Evolutionary conservation across 768 basidiomycete genomes (phyloP).

Genomic region (Austroboletus eburneus): DNA sequence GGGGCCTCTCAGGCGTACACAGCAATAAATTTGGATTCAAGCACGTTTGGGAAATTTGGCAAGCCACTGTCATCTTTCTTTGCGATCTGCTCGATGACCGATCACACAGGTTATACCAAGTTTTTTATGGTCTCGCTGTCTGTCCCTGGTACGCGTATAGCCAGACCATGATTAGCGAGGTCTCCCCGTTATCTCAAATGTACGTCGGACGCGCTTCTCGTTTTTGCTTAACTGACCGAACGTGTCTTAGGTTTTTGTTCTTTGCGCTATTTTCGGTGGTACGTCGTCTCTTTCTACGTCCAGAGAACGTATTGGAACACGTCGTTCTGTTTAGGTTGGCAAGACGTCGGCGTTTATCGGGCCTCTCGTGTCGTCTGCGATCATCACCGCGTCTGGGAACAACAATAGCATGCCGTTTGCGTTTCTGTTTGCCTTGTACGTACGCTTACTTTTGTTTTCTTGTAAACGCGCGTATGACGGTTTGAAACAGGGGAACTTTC

Average conservation of each 20-base stretch:
- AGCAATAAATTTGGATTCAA: constrained; percentile 76
- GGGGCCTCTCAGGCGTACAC: constrained; percentile 77
- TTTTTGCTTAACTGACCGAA: background rate
- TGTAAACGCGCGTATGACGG: background rate
- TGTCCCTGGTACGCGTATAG: constrained; percentile 82
- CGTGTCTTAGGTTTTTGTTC: constrained; percentile 55
- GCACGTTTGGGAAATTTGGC: constrained; percentile 81
- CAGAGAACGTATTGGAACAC: too few relatives aligned
- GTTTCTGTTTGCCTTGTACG: constrained; percentile 66
- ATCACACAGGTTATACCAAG: constrained; percentile 60
- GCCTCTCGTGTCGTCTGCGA: constrained; percentile 69
- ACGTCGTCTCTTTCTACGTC: constrained; percentile 19
- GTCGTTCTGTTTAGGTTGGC: constrained; percentile 42
- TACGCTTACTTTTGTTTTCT: background rate
- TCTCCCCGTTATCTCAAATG: constrained; percentile 71
- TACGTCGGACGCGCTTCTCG: constrained; percentile 21
- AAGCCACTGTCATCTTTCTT: constrained; percentile 1
- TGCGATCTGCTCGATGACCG: background rate
- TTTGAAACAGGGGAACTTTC: constrained; percentile 12
- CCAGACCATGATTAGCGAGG: constrained; percentile 80
- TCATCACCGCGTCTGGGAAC: constrained; percentile 61
- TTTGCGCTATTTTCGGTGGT: constrained; percentile 74
- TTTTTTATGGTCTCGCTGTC: constrained; percentile 66
- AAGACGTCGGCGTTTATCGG: constrained; percentile 78
- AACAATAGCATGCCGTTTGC: constrained; percentile 77